Base-by-base conservation (phyloP, 345 rosid species). In the Leavenworthia alabamica region DNA sequence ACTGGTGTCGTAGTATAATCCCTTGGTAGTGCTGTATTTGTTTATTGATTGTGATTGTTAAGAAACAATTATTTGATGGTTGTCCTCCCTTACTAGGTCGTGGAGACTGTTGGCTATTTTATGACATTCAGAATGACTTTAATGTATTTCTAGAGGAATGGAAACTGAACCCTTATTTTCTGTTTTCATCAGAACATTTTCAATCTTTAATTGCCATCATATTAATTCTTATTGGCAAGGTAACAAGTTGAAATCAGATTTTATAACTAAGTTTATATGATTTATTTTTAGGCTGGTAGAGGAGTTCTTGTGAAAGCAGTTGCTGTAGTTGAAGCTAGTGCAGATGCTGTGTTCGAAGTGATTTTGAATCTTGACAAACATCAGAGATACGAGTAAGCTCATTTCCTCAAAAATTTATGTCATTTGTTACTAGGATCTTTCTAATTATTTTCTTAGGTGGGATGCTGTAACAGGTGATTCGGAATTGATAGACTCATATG, bases 241-340 rank as follows among this genome's bases (percentile, higher is more conserved):
- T 28, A 31, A 56, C 56, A 67, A 57, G 6, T 46, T 13, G 10
- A 55, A 20, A 36, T 29, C 32, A 41, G 44, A 32, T 49, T 31
- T 59, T 60, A 50, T 31, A 33, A 51, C 55, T 60, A 22, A 59
- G 54, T 52, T 60, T 15, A 41, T 51, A 20, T 59, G 12, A 22
- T 35, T 50, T 64, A 47, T 67, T 63, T 67, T 46, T 67, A 93
- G 99, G 75, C 62, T 73, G 80, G 82, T 56, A 87, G 83, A 80
- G 89, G 91, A 67, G 79, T 73, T 67, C 91, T 93, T 62, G 89
- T 93, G 66, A 89, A 87, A 75, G 84, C 97, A 60, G 94, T 89
- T 71, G 89, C 79, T 55, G 94, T 87, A 36, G 73, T 89, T 73
- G 99, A 93, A 75, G 85, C 91, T 64, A 80, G 66, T 67, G 90